A percentile compares a stretch with the other conserved stretches of the same genome.
Evolutionary conservation across 2,329 filamentous ascomycete genomes (phyloP).

Genomic region (Trichophyton mentagrophytes): DNA sequence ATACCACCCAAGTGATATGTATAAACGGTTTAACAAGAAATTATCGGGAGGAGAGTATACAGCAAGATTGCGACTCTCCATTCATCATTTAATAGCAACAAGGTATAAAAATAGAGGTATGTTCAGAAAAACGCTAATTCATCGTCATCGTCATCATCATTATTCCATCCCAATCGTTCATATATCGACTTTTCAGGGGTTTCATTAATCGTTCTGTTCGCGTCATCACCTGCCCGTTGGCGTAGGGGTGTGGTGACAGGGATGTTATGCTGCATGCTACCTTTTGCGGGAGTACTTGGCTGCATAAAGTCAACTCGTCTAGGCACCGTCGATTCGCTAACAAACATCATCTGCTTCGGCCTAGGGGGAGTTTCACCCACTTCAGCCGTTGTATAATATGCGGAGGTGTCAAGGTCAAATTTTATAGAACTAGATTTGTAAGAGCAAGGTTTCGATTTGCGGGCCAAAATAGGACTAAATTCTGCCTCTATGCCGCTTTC

Average conservation of each 20-base stretch:
- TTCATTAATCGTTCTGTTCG: neutral
- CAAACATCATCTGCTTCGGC: neutral
- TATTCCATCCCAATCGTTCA: constrained; percentile 33
- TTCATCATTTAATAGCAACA: too few relatives aligned
- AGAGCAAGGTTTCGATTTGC: neutral
- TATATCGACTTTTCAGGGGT: constrained; percentile 32
- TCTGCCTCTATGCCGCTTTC: constrained; percentile 5
- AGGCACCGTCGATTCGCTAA: neutral
- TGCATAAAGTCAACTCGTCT: neutral
- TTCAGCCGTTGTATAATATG: neutral
- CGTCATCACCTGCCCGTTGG: neutral
- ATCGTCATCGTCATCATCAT: constrained; percentile 23
- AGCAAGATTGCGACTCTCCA: too few relatives aligned
- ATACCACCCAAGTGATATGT: too few relatives aligned
- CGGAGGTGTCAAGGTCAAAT: neutral
- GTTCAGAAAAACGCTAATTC: constrained; percentile 12
- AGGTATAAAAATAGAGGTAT: neutral
- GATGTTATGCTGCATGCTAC: neutral
- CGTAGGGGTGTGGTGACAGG: neutral
- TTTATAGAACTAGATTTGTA: neutral
- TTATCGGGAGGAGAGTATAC: too few relatives aligned
- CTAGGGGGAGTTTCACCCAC: neutral
- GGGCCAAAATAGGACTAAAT: constrained; percentile 5
- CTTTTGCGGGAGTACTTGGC: neutral
- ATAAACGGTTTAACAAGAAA: too few relatives aligned